These are phyloP conservation scores for Ustilago crameri DNA, from an alignment of 1,284 basidiomycete genomes.

Conservation along the genomic window DNA sequence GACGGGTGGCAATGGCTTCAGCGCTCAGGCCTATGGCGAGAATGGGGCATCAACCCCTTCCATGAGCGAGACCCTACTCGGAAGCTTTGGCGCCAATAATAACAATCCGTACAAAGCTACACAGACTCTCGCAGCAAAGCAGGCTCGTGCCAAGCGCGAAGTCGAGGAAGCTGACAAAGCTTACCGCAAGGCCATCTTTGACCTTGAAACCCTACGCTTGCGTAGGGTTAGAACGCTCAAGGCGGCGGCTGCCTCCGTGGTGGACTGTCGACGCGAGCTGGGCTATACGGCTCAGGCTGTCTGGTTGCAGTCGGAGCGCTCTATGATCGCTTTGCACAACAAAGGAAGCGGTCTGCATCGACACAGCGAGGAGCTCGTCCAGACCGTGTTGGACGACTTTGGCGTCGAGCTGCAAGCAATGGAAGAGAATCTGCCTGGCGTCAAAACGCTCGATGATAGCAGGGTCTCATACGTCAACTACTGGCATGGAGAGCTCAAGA, in stretches of 20 bases:
- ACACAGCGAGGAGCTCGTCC: slow-evolving; percentile 73
- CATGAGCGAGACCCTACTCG: slow-evolving; percentile 32
- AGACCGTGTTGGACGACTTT: slow-evolving; percentile 80
- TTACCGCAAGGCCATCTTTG: slow-evolving; percentile 89
- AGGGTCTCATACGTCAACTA: slow-evolving; percentile 79
- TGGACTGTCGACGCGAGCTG: slow-evolving; percentile 81
- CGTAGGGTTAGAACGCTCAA: slow-evolving; percentile 83
- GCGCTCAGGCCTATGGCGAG: slow-evolving; percentile 14
- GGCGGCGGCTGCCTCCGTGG: slow-evolving; percentile 83
- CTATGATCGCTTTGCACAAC: slow-evolving; percentile 39
- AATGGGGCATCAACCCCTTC: slow-evolving; percentile 16
- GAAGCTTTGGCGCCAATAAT: slow-evolving; percentile 27
- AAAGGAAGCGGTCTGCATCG: slow-evolving; percentile 52
- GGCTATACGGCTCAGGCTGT: slow-evolving; percentile 72
- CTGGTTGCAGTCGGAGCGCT: slow-evolving; percentile 53
- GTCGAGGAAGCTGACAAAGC: slow-evolving; percentile 78
- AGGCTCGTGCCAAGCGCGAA: slow-evolving; percentile 60
- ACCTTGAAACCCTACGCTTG: slow-evolving; percentile 86
- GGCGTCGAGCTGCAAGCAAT: slow-evolving; percentile 72
- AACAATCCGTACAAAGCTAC: slow-evolving; percentile 37
- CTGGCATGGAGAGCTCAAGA: slow-evolving; percentile 80
- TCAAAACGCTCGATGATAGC: slow-evolving; percentile 71
- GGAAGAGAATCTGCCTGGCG: slow-evolving; percentile 71
- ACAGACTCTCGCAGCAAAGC: slow-evolving; percentile 58
- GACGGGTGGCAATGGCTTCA: slow-evolving; percentile 9